phyloP scores from a whole-genome alignment of 2,329 filamentous ascomycete genomes.

The Clonostachys rosea region DNA sequence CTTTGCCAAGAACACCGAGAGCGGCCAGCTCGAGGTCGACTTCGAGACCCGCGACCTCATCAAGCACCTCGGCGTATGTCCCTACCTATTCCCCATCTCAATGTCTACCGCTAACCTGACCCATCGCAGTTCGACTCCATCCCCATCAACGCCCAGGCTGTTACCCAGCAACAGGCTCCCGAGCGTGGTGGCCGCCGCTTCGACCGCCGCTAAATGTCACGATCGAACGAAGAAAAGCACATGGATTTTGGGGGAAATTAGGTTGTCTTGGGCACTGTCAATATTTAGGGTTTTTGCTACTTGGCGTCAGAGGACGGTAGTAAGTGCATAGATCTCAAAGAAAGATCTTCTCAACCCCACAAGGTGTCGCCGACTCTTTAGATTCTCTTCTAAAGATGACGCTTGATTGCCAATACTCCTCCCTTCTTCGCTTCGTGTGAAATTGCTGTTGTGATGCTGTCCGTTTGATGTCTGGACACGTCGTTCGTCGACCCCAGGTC shows the following conservation, averaged over 20 bases:
- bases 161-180: slow-evolving; percentile 80
- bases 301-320: slow-evolving; percentile 54
- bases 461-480: neutral
- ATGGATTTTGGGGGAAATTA: slow-evolving; percentile 14
- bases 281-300: slow-evolving; percentile 25
- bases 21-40: slow-evolving; percentile 91
- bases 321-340: slow-evolving; percentile 55
- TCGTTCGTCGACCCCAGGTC: neutral
- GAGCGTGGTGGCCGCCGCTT: slow-evolving; percentile 78
- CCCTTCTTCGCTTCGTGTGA: slow-evolving; percentile 14
- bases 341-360: slow-evolving; percentile 54
- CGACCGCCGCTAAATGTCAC: slow-evolving; percentile 51
- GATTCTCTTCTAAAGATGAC: slow-evolving; percentile 55
- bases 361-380: slow-evolving; percentile 89
- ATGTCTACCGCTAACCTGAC: slow-evolving; percentile 16
- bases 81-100: neutral
- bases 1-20: slow-evolving; percentile 92
- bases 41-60: slow-evolving; percentile 97
- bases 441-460: slow-evolving; percentile 4
- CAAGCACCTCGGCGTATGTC: slow-evolving; percentile 96
- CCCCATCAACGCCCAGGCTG: slow-evolving; percentile 90
- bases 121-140: slow-evolving; percentile 82
- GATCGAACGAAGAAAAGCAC: slow-evolving; percentile 29
- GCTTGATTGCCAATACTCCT: slow-evolving; percentile 82
- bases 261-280: slow-evolving; percentile 23